A percentile compares a stretch with the other conserved stretches of the same genome.
phyloP scores from a whole-genome alignment of 2,329 filamentous ascomycete species.

The Aspergillus eucalypticola region DNA sequence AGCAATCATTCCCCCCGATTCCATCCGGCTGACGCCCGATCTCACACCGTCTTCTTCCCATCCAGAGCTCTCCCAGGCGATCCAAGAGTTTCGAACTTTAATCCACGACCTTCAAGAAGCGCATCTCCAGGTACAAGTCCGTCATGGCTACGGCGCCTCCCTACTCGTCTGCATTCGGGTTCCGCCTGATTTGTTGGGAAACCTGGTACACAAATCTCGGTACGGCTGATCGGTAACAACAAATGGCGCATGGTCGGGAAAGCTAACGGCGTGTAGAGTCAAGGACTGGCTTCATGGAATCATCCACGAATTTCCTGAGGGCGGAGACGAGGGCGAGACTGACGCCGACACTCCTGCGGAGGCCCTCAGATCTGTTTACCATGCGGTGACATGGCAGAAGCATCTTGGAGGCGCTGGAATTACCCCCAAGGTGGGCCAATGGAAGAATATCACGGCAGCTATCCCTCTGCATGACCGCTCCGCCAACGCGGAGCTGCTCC shows the following conservation, averaged over 20 bases:
- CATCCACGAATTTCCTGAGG: constrained; percentile 71
- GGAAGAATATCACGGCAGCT: constrained; percentile 61
- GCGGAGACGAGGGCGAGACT: constrained; percentile 68
- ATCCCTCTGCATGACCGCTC: constrained; percentile 77
- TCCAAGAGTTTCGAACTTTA: constrained; percentile 74
- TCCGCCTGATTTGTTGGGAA: constrained; percentile 71
- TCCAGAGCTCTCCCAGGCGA: constrained; percentile 67
- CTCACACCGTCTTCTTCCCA: constrained; percentile 5
- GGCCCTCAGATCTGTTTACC: constrained; percentile 80
- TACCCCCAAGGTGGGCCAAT: constrained; percentile 65
- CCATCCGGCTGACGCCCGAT: constrained; percentile 2
- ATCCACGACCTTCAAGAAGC: constrained; percentile 72
- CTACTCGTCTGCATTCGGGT: constrained; percentile 82
- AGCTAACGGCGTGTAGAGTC: constrained; percentile 56
- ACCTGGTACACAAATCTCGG: constrained; percentile 81
- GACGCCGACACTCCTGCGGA: constrained; percentile 87
- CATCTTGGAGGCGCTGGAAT: constrained; percentile 79
- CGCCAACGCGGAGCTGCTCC: constrained; percentile 75
- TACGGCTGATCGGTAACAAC: constrained; percentile 31
- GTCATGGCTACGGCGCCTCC: constrained; percentile 72
- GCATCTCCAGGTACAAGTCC: constrained; percentile 85
- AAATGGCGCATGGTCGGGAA: background rate
- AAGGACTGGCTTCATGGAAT: constrained; percentile 94
- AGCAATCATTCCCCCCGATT: constrained; percentile 15
- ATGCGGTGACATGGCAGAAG: constrained; percentile 73